Conservation (phyloP, 768 basidiomycete species). For the Harrya chromipes region DNA sequence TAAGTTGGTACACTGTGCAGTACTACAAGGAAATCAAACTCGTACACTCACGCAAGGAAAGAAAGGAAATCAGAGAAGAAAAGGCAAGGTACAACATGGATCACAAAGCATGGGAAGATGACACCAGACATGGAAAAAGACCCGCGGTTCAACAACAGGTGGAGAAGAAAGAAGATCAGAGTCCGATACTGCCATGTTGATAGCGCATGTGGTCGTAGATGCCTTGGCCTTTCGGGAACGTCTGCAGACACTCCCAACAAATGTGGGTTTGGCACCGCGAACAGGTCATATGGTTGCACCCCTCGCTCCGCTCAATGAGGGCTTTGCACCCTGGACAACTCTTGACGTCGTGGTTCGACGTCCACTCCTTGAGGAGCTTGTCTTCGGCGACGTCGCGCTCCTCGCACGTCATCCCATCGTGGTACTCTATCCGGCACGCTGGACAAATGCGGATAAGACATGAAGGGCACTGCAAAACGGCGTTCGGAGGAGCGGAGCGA, state of each 20-base stretch:
- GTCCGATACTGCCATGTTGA: conserved; percentile 64
- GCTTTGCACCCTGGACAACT: conserved; percentile 69
- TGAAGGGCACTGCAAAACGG: conserved; percentile 64
- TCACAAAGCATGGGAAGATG: conserved; percentile 10
- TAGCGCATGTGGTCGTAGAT: conserved; percentile 79
- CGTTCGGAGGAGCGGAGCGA: conserved; percentile 47
- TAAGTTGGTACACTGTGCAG: neutral
- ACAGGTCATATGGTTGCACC: conserved; percentile 86
- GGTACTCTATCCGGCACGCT: conserved; percentile 53
- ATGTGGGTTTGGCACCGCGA: conserved; percentile 69
- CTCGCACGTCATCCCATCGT: conserved; percentile 66
- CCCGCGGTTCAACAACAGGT: neutral
- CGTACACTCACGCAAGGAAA: conserved; percentile 10
- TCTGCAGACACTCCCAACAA: conserved; percentile 76
- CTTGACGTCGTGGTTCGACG: conserved; percentile 61
- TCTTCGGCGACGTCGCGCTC: conserved; percentile 53
- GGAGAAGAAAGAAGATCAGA: conserved; percentile 8
- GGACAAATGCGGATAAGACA: conserved; percentile 71
- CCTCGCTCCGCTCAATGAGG: conserved; percentile 68
- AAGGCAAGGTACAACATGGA: neutral
- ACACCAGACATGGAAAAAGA: neutral
- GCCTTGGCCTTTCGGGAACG: conserved; percentile 62
- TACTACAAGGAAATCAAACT: neutral
- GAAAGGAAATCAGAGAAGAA: too few species aligned
- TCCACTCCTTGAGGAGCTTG: conserved; percentile 63